Base-by-base conservation (phyloP, 129 eudicot species). In the Ambrosia trifida region DNA sequence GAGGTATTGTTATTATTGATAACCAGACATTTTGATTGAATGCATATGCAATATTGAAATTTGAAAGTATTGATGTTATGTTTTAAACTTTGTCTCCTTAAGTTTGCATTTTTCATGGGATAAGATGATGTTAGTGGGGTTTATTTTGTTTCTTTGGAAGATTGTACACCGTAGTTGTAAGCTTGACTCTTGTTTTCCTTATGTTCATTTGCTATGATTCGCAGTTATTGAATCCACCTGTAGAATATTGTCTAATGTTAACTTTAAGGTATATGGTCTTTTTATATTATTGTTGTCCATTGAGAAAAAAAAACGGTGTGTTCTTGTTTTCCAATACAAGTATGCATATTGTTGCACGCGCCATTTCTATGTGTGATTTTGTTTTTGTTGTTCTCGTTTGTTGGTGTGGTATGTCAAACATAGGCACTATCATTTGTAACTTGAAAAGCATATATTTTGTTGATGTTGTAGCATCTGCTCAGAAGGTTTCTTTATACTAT, bases 1-100 rank as follows among this genome's bases (percentile, higher is more conserved):
- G 97, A 90, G 95, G 95, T 90, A 78, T 53, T 28, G 9, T 66
- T 40, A 61, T 5, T 28, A 58, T 12, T 30, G 5, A n/a, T n/a
- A n/a, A n/a, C n/a, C n/a, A 28, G 46, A 3, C 40, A 7, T 9
- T 17, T 45, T 75, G 20, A 14, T 65, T 53, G 65, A 58, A 75
- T 41, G 66, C 10, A 53, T 75, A n/a, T n/a, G n/a, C n/a, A n/a
- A n/a, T n/a, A n/a, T n/a, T n/a, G n/a, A n/a, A n/a, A n/a, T n/a
- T n/a, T n/a, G n/a, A n/a, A n/a, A n/a, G 47, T 41, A 56, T 56
- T 64, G 28, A 54, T 64, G 60, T 51, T 17, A 14, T n/a, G 50
- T 40, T 74, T 20, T 47, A 12, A 20, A 24, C 30, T 74, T 64
- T 64, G 32, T 28, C 33, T 30, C 20, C 72, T 38, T 74, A 38